phyloP scores from a whole-genome alignment of 2,329 filamentous ascomycete species.

The Diaporthe sp. region DNA sequence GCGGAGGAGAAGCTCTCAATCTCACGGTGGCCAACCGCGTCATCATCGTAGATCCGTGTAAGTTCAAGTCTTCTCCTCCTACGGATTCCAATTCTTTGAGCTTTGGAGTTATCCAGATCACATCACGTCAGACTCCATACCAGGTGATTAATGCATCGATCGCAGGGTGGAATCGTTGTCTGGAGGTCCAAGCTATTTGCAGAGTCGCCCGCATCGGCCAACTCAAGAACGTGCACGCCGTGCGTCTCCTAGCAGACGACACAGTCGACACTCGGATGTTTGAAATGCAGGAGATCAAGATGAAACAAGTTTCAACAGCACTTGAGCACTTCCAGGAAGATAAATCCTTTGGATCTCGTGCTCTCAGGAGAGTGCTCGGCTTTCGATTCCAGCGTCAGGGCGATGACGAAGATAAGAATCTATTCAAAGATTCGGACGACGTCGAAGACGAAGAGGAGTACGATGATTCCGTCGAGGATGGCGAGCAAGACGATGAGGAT shows the following conservation, averaged over 20 bases:
- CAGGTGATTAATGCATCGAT: too few species aligned
- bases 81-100: too few species aligned
- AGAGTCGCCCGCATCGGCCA: conserved; percentile 76
- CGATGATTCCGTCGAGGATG: neutral
- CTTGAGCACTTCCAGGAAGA: neutral
- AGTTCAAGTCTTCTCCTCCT: too few species aligned
- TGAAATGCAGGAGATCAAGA: neutral
- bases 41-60: conserved; percentile 65
- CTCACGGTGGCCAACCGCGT: conserved; percentile 59
- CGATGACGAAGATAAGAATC: neutral
- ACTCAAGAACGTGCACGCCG: conserved; percentile 44
- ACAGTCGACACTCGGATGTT: neutral
- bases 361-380: neutral
- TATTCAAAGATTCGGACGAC: too few species aligned
- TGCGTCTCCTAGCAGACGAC: neutral
- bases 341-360: neutral
- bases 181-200: conserved; percentile 70
- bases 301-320: neutral
- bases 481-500: neutral
- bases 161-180: conserved; percentile 72
- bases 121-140: too few species aligned
- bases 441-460: neutral
- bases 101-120: too few species aligned
- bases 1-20: conserved; percentile 53
- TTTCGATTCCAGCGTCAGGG: neutral